Percentiles rank a stretch among this genome's conserved stretches.
Conservation (phyloP, 2,329 filamentous ascomycete species). For the Fusarium brachygibbosum region DNA sequence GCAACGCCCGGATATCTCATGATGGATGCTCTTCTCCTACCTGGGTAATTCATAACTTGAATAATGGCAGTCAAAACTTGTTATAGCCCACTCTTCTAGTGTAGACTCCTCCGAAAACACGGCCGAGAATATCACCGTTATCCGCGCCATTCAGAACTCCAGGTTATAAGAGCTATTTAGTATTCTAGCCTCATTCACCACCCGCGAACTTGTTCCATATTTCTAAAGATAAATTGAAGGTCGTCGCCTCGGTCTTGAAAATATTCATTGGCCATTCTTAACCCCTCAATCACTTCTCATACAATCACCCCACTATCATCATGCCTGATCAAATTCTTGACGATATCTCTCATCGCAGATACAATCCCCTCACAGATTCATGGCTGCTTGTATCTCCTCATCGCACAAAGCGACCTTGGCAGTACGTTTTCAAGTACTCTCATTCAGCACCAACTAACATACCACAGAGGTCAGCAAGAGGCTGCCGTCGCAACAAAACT, state of each 20-base stretch:
- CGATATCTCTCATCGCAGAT: constrained; percentile 96
- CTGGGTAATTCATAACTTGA: background rate
- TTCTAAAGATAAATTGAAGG: constrained; percentile 19
- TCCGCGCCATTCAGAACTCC: constrained; percentile 43
- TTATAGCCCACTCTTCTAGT: constrained; percentile 33
- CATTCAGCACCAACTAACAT: constrained; percentile 14
- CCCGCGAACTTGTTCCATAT: background rate
- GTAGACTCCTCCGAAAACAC: constrained; percentile 45
- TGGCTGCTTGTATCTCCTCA: constrained; percentile 97
- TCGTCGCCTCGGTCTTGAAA: background rate
- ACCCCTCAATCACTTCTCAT: constrained; percentile 17
- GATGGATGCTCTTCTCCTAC: background rate
- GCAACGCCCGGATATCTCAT: background rate
- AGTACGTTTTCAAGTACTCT: constrained; percentile 70
- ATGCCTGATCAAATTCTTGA: constrained; percentile 86
- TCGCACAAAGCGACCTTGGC: constrained; percentile 96
- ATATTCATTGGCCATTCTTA: background rate
- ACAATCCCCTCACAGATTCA: constrained; percentile 89
- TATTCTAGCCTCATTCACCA: constrained; percentile 6
- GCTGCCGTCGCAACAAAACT: constrained; percentile 74
- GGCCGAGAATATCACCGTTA: constrained; percentile 44
- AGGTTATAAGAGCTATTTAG: constrained; percentile 30
- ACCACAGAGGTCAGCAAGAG: constrained; percentile 80
- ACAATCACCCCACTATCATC: constrained; percentile 44
- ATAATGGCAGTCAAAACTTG: constrained; percentile 5